Evolutionary conservation across 139 green algal genomes (phyloP), one percentile per base, ranked within the genome.

Genomic region (Picochlorum sp.): DNA sequence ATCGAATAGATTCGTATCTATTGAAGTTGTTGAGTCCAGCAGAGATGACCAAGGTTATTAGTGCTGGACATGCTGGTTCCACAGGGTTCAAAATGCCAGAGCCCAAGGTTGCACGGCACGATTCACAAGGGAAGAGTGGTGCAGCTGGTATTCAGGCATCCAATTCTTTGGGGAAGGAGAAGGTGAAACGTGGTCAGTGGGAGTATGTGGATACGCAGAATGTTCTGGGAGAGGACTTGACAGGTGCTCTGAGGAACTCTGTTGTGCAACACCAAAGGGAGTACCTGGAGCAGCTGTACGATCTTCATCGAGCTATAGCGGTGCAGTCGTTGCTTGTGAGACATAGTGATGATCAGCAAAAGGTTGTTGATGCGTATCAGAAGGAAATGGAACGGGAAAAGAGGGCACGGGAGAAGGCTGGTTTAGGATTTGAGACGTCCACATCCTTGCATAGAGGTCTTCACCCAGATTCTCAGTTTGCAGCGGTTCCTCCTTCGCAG

Each of bases 221-320:
- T 20, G 26, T 26, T 34, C 26, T 75, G 11, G 69, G 69, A 1
- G 34, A 63, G 20, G 69, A 69, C 15, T 26, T 34, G 3, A 56
- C 69, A 32, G 45, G 24, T 21, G 44, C 14, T 10, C 44, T 75
- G 32, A 52, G 69, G 28, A 51, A 50, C 49, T 65, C 69, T 4
- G 56, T 75, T 44, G 52, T 75, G 37, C 49, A 49, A 41, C 69
- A 75, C 52, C 69, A 75, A 57, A 51, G 65, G 23, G 23, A 49
- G 24, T 75, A 69, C 41, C 18, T 75, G 11, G 69, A 76, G 56
- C 69, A 76, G 56, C 44, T 71, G 56, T 71, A 71, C 24, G 69
- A 76, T 47, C 45, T 76, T n/a, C 62, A 71, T 57, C 55, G 69
- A 28, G 63, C 69, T 26, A 76, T 76, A 14, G 69, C 69, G 32